Base-by-base conservation (phyloP, 768 basidiomycete species). In the Lactarius hatsudake region DNA sequence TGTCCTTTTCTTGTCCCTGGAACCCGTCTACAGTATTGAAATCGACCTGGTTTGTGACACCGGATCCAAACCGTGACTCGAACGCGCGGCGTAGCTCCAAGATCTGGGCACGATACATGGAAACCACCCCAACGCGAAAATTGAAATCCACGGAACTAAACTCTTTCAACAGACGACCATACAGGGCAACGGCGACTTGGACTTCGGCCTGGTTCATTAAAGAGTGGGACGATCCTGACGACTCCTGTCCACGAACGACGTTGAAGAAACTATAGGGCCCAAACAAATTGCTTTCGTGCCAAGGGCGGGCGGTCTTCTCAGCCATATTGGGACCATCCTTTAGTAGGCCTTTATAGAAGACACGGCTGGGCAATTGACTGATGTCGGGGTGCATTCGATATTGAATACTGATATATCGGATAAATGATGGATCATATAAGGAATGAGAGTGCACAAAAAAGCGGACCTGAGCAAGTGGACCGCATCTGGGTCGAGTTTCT, bases 361-460 rank as follows among this genome's bases (percentile, higher is more conserved):
- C 77, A 56, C 81, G 82, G 66, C 95, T 97, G 0, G 97, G 97
- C 20, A 99, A 83, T 60, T 81, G 81, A 69, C 94, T 96, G 74
- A 98, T 98, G 61, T 93, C 88, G 1, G 96, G 96, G 74, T 99
- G 96, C 97, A 99, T 99, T 71, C 97, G 96, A 75, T 99, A 99
- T 79, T 99, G 97, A 51, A 99, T 98, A 72, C 96, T 98, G 66
- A 66, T 38, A 62, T 42, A 61, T 38, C 63, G 17, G 45, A 60
- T 64, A 30, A 23, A 53, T n/a, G 18, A 59, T 36, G 51, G 13
- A 17, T 48, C 26, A 34, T 28, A 10, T 48, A 57, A 36, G 26
- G 45, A n/a, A 26, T 48, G 7, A 45, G 28, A 17, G 23, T 26
- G 23, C 26, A 15, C 15, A 51, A 51, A 34, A 34, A 20, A 15